Evolutionary conservation across 2,329 filamentous ascomycete genomes (phyloP).

Genomic region (Pseudopyricularia cyperi): DNA sequence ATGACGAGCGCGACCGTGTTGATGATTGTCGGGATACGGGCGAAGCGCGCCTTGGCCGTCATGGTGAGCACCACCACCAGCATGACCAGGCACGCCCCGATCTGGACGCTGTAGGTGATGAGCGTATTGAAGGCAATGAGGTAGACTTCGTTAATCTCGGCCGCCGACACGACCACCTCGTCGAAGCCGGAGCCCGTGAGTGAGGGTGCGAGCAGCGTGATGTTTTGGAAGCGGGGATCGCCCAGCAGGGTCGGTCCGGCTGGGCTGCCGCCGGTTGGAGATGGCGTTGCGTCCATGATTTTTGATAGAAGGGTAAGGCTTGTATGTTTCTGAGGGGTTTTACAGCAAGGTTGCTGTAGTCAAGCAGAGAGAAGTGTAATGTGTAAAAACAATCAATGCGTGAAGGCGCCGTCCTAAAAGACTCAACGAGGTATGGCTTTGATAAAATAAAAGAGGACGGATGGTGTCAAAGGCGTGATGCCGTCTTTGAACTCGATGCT

Average conservation of each 20-base stretch:
- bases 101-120: conserved; percentile 11
- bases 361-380: background rate
- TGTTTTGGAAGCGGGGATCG: background rate
- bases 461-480: background rate
- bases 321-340: too few species aligned
- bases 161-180: conserved; percentile 5
- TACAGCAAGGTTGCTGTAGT: too few species aligned
- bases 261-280: background rate
- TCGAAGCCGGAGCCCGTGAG: background rate
- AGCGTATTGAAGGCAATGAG: background rate
- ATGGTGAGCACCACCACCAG: conserved; percentile 53
- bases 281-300: background rate
- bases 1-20: conserved; percentile 48
- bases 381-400: too few species aligned
- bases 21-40: conserved; percentile 50
- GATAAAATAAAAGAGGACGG: background rate
- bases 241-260: background rate
- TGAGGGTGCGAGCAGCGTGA: background rate
- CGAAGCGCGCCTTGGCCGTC: conserved; percentile 52
- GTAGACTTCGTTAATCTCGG: conserved; percentile 4
- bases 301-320: background rate
- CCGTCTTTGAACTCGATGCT: background rate
- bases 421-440: background rate
- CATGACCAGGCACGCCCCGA: conserved; percentile 38
- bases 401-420: too few species aligned